Base-by-base conservation (phyloP, 2,329 filamentous ascomycete species). In the Ophiosphaerella narmari region DNA sequence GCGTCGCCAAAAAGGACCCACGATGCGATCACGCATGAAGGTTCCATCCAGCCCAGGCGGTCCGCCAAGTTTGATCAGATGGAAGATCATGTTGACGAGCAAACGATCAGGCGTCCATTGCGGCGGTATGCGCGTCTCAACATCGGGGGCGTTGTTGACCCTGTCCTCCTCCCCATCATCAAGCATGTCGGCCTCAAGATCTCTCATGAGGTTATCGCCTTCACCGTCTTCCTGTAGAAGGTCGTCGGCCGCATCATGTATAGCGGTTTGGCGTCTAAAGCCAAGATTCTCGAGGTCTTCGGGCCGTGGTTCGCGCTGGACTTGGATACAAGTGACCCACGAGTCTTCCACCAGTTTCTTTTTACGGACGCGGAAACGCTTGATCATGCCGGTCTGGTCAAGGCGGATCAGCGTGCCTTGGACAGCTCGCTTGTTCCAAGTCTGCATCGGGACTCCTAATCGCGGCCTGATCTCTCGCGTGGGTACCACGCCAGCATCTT, bases 31-130 rank as follows among this genome's bases (percentile, higher is more conserved):
- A 38, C 57, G 70, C 59, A 62, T 71, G 57, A 76, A 74, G 34
- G 71, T 70, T 35, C 81, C 79, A 41, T 78, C 80, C 33, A 78
- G 74, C 2, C 84, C 84, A 14, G 68, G 56, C 2, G 65, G 68
- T 1, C 83, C 83, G 21, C 76, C 67, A 21, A 68, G 59, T 13
- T 77, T 68, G 41, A 84, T 71, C 8, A 79, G 60, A 29, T 82
- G 76, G 50, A 79, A 80, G 5, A 86, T 63, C 4, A 80, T 68
- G 52, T 86, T 86, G 34, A 76, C 65, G 21, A 83, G 62, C 13
- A 74, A 74, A 7, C 77, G 68, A 56, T 84, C 80, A 2, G 83
- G 80, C 7, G 72, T 78, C 84, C 84, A 86, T 50, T 74, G 74
- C 7, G 82, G 80, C 13, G 79, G 66, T 12, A 74, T 66, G 23